Evolutionary conservation across 2,329 filamentous ascomycete species (phyloP), one percentile per base, ranked within the genome.

Genomic region (Aspergillus texensis): DNA sequence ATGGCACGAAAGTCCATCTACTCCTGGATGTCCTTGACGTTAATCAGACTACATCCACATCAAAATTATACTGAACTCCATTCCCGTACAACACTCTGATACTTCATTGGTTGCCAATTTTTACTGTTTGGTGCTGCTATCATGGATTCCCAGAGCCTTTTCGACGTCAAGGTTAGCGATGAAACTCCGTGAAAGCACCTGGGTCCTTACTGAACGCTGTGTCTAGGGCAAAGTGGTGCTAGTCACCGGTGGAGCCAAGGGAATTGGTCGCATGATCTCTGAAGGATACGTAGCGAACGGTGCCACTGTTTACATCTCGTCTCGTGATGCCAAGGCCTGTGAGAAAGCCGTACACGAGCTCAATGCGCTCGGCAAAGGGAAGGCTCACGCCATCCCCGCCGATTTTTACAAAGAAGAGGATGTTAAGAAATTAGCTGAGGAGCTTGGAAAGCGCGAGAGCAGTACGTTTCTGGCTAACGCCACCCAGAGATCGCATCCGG

Each of bases 101-200:
- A 48, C 41, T 24, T 12, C 24, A 32, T 24, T 48, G 26, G 21
- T 11, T 30, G 24, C 5, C n/a, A 39, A 53, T 39, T 28, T 56
- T 60, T 30, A 50, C 30, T 62, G 52, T 24, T 24, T 57, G 30
- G 24, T 41, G 32, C 39, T 24, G 14, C 52, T 56, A 65, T 50
- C 61, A 88, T 89, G 86, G 85, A 89, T 71, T 71, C 81, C 12
- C 76, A 81, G 67, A 83, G 67, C 65, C 79, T 89, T 43, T 89
- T 89, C 72, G 79, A 84, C 68, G 85, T 89, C 68, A 85, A 88
- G 82, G 86, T 87, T 71, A 68, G 77, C 67, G n/a, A 28, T 24
- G 24, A 45, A 26, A 34, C 16, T 32, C 30, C 16, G n/a, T n/a
- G 28, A 34, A 52, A 32, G 48, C 9, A 14, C 30, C 19, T 4